Base-by-base conservation (phyloP, 2,329 filamentous ascomycete genomes). In the Xylariaceae sp. region DNA sequence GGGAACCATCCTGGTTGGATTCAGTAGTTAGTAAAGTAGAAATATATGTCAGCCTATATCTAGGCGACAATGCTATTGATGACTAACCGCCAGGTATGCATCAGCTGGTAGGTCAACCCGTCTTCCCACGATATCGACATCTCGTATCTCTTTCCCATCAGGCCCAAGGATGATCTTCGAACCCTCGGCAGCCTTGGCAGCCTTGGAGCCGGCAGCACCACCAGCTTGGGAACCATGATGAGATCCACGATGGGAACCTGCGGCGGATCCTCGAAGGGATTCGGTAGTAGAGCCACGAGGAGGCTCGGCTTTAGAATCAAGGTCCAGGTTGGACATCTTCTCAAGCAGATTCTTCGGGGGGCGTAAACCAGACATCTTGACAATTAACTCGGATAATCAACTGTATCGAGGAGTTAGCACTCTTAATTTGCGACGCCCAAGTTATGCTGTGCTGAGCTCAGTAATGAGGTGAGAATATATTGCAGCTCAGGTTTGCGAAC, bases 71-170 rank as follows among this genome's bases (percentile, higher is more conserved):
- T 6, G 26, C 1, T 19, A 19, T 19, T 31, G 44, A 26, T 35
- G 11, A 65, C 71, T 67, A 63, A 76, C 75, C 29, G 65, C 57
- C 3, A 72, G 57, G 60, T 79, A 86, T 0, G 81, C 82, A 62
- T 84, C 81, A 0, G 80, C 71, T 0, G 81, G 81, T 0, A 85
- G 64, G 51, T 86, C 83, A 59, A 84, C 72, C 4, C 81, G 79
- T 57, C 74, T 75, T 56, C 69, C 69, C 31, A 75, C 62, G 3
- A 65, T 56, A 39, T 71, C 57, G 11, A 70, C 65, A 6, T 70
- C 64, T 7, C 63, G 65, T 11, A 67, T 41, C 11, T 63, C 58
- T 3, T 67, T 65, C 1, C 59, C 55, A 5, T 19, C 19, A 19
- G 19, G 19, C 19, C 19, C 19, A 19, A 19, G 19, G 19, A 19